Evolutionary conservation across 306 rosid species (phyloP).

Genomic region (Cicer cuneatum): DNA sequence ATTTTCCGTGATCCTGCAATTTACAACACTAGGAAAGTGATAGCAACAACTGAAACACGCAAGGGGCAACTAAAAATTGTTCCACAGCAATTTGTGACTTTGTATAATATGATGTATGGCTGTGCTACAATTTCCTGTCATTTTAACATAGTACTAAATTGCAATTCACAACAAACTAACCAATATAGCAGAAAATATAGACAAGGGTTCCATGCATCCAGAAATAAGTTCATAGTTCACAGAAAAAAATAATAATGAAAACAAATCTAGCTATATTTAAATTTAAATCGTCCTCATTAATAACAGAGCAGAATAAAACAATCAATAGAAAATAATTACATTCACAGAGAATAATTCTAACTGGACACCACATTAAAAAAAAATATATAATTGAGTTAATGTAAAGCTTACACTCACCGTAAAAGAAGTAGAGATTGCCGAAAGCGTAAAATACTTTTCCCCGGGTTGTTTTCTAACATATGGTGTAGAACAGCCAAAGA

Average conservation of each 20-base stretch:
- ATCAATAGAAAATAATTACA: constrained; percentile 20
- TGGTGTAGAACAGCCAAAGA: constrained; percentile 85
- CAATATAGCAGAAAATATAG: constrained; percentile 33
- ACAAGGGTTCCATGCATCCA: constrained; percentile 23
- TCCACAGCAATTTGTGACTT: neutral
- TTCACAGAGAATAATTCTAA: neutral
- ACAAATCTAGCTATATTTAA: constrained; percentile 14
- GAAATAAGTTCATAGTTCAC: constrained; percentile 34
- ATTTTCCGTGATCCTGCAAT: too few relatives aligned
- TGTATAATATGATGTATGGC: constrained; percentile 14
- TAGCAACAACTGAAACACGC: neutral
- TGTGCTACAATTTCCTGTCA: constrained; percentile 7
- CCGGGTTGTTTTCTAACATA: constrained; percentile 78
- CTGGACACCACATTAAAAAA: constrained; percentile 6
- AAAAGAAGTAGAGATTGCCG: constrained; percentile 84
- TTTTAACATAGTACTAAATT: constrained; percentile 10
- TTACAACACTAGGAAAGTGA: neutral
- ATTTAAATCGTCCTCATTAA: constrained; percentile 9
- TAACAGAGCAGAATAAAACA: constrained; percentile 17
- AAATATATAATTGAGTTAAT: neutral
- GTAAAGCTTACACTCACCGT: constrained; percentile 54
- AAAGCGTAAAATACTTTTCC: constrained; percentile 79
- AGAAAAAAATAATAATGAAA: constrained; percentile 4
- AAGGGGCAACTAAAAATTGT: constrained; percentile 2
- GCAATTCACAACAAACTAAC: constrained; percentile 27